phyloP scores from a whole-genome alignment of 1,139 yeast genomes.

The Blastobotrys aristatus region DNA sequence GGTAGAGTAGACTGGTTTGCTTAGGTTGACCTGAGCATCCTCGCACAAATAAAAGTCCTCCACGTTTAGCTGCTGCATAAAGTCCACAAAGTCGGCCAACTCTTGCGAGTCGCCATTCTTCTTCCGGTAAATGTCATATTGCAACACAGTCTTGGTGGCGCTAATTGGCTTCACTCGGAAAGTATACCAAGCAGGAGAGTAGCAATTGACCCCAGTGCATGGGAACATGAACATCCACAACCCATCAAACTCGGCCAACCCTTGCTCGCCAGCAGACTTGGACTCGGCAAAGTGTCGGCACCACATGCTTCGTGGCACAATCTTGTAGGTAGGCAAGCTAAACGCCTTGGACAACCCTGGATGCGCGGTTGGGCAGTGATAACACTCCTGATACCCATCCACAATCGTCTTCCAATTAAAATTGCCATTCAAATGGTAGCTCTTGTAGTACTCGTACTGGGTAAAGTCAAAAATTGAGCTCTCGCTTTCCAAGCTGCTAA shows the following conservation, averaged over 20 bases:
- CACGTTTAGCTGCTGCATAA: slow-evolving; percentile 14
- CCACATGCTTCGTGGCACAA: slow-evolving; percentile 9
- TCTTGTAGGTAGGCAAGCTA: slow-evolving; percentile 11
- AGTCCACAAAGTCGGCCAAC: slow-evolving; percentile 8
- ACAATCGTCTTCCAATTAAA: slow-evolving; percentile 14
- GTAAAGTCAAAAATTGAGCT: slow-evolving; percentile 10
- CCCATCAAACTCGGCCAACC: slow-evolving; percentile 13
- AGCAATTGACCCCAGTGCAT: slow-evolving; percentile 13
- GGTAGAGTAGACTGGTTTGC: slow-evolving; percentile 11
- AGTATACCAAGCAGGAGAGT: slow-evolving; percentile 14
- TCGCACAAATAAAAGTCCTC: slow-evolving; percentile 12
- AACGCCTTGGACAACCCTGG: slow-evolving; percentile 14
- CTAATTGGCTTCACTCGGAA: slow-evolving; percentile 10
- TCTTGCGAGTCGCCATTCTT: slow-evolving; percentile 6
- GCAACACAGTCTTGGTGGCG: slow-evolving; percentile 8
- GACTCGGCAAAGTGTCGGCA: slow-evolving; percentile 12
- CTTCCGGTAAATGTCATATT: slow-evolving; percentile 12
- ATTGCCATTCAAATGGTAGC: slow-evolving; percentile 9
- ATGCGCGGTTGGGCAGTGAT: slow-evolving; percentile 13
- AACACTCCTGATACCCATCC: slow-evolving; percentile 15
- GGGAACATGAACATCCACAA: slow-evolving; percentile 15
- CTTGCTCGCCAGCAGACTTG: neutral
- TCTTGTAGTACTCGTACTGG: slow-evolving; percentile 11
- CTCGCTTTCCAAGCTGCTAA: slow-evolving; percentile 6
- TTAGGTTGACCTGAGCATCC: slow-evolving; percentile 10